phyloP scores from a whole-genome alignment of 2,329 filamentous ascomycete genomes.

The Drechslerella coelobrocha region DNA sequence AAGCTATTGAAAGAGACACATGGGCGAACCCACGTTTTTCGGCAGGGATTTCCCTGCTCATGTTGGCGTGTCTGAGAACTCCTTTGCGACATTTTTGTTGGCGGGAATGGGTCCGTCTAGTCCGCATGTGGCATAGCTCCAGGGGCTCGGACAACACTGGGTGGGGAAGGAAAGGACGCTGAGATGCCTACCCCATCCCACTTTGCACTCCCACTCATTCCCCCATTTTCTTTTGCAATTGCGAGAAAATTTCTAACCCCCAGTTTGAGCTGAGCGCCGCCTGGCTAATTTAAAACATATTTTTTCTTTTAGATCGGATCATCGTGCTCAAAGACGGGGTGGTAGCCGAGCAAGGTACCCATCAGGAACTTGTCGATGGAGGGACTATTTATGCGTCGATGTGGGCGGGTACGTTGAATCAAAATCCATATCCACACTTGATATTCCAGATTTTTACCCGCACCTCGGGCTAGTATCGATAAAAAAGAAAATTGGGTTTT shows the following conservation, averaged over 20 bases:
- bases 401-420: conserved; percentile 76
- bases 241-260: too few species aligned
- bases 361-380: conserved; percentile 78
- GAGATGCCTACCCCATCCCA: too few species aligned
- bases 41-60: background rate
- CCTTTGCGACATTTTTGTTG: background rate
- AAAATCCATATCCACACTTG: conserved; percentile 3
- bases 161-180: background rate
- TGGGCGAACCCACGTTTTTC: background rate
- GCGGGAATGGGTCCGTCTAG: background rate
- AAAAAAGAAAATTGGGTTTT: too few species aligned
- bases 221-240: too few species aligned
- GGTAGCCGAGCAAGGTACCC: conserved; percentile 87
- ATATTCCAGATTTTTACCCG: background rate
- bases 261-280: background rate
- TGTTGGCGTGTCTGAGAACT: background rate
- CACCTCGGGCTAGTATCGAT: conserved; percentile 27
- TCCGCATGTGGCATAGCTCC: background rate
- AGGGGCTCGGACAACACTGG: background rate
- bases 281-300: conserved; percentile 3
- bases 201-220: too few species aligned
- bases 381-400: conserved; percentile 85
- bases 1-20: background rate
- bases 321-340: conserved; percentile 84
- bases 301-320: conserved; percentile 71